Evolutionary conservation across 148 eudicot genomes (phyloP).

Genomic region (Vaccinium vitisidaea): DNA sequence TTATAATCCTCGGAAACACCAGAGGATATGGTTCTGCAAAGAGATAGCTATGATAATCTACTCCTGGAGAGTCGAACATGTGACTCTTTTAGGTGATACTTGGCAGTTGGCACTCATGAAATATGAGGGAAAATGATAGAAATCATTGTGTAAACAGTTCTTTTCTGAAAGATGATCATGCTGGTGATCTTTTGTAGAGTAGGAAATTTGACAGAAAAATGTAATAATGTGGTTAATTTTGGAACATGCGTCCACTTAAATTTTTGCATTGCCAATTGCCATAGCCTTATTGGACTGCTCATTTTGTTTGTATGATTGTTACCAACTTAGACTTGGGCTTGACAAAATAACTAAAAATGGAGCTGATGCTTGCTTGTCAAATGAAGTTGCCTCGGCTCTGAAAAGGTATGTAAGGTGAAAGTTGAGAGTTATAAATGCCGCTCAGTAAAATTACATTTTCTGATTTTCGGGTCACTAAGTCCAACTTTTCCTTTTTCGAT

Average conservation of each 20-base stretch:
- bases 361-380: slow-evolving; percentile 7
- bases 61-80: slow-evolving; percentile 29
- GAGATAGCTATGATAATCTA: slow-evolving; percentile 25
- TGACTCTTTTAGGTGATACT: slow-evolving; percentile 10
- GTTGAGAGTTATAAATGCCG: background rate
- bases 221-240: background rate
- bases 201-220: background rate
- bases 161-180: background rate
- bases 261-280: background rate
- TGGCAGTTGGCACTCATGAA: background rate
- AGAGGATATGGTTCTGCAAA: slow-evolving; percentile 19
- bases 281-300: background rate
- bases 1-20: background rate
- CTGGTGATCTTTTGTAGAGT: background rate
- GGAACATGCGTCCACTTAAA: background rate
- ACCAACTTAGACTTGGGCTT: slow-evolving; percentile 22
- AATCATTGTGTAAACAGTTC: background rate
- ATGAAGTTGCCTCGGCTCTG: slow-evolving; percentile 16
- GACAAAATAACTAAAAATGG: slow-evolving; percentile 15
- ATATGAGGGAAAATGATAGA: background rate
- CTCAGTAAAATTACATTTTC: background rate
- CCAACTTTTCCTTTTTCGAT: background rate
- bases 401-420: slow-evolving; percentile 9
- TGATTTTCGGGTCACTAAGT: background rate
- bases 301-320: slow-evolving; percentile 16